phyloP scores from a whole-genome alignment of 805 yeast genomes.

The Candida ulmi region DNA sequence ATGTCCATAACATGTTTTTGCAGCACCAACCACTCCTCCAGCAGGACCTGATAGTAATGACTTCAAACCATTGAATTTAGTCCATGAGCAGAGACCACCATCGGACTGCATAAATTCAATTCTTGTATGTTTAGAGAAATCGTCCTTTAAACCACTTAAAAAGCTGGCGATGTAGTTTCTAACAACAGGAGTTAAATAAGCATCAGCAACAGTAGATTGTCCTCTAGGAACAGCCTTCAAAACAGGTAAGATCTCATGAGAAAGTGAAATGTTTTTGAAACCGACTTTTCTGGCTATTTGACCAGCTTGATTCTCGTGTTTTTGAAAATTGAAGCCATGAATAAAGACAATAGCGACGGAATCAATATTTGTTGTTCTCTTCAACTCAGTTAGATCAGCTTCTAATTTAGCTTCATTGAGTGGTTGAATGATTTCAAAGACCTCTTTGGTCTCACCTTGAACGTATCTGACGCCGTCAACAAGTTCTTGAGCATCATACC shows the following conservation, averaged over 20 bases:
- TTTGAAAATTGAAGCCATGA: conserved; percentile 32
- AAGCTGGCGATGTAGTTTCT: conserved; percentile 32
- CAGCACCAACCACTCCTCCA: conserved; percentile 57
- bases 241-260: conserved; percentile 32
- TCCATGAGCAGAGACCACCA: conserved; percentile 51
- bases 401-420: conserved; percentile 23
- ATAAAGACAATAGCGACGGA: conserved; percentile 31
- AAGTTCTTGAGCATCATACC: conserved; percentile 23
- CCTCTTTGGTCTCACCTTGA: conserved; percentile 34
- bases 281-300: conserved; percentile 29
- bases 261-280: conserved; percentile 26
- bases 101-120: conserved; percentile 55
- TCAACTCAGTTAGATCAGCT: conserved; percentile 16
- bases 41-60: conserved; percentile 57
- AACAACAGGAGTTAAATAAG: conserved; percentile 40
- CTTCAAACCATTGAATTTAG: conserved; percentile 45
- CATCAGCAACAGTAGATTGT: conserved; percentile 37
- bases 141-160: conserved; percentile 27
- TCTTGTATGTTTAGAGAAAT: conserved; percentile 30
- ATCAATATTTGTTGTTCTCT: conserved; percentile 21
- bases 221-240: conserved; percentile 36
- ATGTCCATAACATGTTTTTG: conserved; percentile 43
- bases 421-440: conserved; percentile 31
- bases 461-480: conserved; percentile 32
- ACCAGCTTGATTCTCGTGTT: conserved; percentile 30